Conservation (phyloP, 2,329 filamentous ascomycete genomes). For the Madurella fahalii region DNA sequence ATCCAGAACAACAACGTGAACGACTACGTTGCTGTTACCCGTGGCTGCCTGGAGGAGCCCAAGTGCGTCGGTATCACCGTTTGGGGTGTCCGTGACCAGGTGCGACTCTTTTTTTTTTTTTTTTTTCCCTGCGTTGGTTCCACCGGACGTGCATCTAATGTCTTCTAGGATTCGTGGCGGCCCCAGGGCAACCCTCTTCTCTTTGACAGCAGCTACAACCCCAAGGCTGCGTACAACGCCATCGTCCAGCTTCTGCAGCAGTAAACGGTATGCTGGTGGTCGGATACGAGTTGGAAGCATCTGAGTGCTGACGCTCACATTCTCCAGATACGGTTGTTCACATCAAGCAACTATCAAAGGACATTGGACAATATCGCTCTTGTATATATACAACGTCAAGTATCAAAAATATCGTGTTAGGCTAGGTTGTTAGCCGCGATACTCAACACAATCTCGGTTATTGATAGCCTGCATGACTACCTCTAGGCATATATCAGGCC, state of each 20-base stretch:
- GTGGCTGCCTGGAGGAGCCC: constrained; percentile 53
- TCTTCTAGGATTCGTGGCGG: constrained; percentile 47
- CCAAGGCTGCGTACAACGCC: constrained; percentile 50
- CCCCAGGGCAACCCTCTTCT: constrained; percentile 47
- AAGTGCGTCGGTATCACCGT: constrained; percentile 65
- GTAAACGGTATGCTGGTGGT: background rate
- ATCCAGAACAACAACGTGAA: constrained; percentile 52
- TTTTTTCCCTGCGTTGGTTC: background rate
- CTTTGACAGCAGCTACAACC: constrained; percentile 48
- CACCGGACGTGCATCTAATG: background rate
- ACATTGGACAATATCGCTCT: no score
- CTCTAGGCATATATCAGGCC: no score
- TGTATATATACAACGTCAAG: no score
- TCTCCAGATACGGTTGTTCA: no score
- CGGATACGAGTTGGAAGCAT: no score
- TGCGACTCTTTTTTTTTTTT: constrained; percentile 26
- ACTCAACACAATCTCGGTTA: no score
- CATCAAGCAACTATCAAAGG: no score
- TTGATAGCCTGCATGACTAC: no score
- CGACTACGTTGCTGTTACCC: constrained; percentile 57
- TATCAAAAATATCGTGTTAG: no score
- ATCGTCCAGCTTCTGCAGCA: constrained; percentile 30
- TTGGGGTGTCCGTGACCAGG: constrained; percentile 50
- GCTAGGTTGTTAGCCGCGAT: no score
- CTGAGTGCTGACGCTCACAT: no score